Evolutionary conservation across 2,329 filamentous ascomycete species (phyloP).

Genomic region (Xylogone sp.): DNA sequence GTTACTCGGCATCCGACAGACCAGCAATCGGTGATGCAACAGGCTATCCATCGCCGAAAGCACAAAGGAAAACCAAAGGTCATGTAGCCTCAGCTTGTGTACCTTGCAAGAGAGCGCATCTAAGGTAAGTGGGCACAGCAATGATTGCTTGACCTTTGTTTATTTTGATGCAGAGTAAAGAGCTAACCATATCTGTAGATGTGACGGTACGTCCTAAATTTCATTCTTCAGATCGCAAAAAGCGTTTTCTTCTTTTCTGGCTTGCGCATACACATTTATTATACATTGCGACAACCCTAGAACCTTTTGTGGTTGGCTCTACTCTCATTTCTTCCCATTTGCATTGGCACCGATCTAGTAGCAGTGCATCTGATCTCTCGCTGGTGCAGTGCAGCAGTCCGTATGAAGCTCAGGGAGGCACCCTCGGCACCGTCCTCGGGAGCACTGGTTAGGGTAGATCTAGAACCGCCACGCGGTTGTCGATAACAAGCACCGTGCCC

Average conservation of each 20-base stretch:
- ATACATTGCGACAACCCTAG: not conserved
- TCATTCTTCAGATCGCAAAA: conserved; percentile 6
- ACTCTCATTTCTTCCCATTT: not conserved
- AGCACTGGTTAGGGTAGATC: not conserved
- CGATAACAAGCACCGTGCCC: conserved; percentile 10
- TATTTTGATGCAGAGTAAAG: conserved; percentile 4
- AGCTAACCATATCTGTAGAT: conserved; percentile 42
- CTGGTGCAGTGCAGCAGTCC: conserved; percentile 8
- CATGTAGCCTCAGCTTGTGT: conserved; percentile 84
- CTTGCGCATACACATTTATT: conserved; percentile 3
- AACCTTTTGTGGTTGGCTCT: not conserved
- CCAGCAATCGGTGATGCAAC: conserved; percentile 40
- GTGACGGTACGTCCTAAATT: conserved; percentile 55
- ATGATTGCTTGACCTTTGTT: not conserved
- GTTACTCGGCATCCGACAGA: conserved; percentile 22
- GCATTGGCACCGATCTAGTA: not conserved
- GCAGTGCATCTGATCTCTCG: not conserved
- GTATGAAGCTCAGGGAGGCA: conserved; percentile 1
- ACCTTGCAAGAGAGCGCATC: conserved; percentile 80
- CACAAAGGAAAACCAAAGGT: conserved; percentile 67
- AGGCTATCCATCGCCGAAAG: conserved; percentile 52
- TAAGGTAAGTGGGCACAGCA: conserved; percentile 44
- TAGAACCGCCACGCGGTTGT: conserved; percentile 1
- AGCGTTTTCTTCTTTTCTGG: not conserved
- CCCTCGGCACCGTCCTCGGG: not conserved